Conservation (phyloP, 306 rosid genomes). For the Quercus rubra region DNA sequence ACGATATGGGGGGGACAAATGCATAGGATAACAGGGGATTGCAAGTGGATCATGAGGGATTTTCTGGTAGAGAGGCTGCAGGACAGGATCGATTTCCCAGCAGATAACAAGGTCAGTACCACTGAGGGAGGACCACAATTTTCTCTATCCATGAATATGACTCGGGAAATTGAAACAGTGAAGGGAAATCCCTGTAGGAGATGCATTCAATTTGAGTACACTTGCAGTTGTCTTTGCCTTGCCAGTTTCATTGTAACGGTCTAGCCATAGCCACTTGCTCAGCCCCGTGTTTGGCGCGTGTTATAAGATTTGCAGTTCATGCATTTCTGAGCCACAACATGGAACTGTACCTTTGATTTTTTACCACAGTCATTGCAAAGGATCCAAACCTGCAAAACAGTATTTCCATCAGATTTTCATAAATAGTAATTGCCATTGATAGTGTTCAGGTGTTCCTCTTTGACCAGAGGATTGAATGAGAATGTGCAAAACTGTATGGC, state of each 20-base stretch:
- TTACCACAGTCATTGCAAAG: constrained; percentile 86
- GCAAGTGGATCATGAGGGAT: neutral
- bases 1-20: neutral
- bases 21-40: neutral
- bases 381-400: constrained; percentile 59
- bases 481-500: too few relatives aligned
- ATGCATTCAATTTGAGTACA: neutral
- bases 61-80: neutral
- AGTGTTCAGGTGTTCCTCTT: too few relatives aligned
- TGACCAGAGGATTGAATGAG: too few relatives aligned
- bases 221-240: neutral
- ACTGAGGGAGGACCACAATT: neutral
- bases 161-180: neutral
- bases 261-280: constrained; percentile 28
- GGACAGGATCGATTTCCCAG: neutral
- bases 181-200: neutral
- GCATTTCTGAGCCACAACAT: constrained; percentile 77
- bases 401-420: neutral
- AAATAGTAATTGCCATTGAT: neutral
- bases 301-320: constrained; percentile 77
- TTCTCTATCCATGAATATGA: neutral
- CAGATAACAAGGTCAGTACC: neutral
- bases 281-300: constrained; percentile 73
- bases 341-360: constrained; percentile 59
- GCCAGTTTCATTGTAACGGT: neutral